Conservation (phyloP, 176 grass and related monocot genomes). For the Puya raimondii region DNA sequence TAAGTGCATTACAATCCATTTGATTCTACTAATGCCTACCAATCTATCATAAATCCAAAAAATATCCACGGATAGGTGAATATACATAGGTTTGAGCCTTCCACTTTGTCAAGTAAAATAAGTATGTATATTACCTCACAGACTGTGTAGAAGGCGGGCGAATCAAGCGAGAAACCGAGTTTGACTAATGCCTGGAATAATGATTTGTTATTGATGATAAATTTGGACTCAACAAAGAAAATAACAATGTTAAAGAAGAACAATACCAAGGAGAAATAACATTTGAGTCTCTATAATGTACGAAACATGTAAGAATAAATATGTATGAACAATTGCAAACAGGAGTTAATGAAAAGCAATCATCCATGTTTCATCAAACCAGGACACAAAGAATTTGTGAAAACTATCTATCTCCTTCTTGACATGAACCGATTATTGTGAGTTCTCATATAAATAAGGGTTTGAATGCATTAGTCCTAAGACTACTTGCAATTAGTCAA, state of each 20-base stretch:
- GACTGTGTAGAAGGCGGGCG: constrained; percentile 44
- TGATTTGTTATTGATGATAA: constrained; percentile 6
- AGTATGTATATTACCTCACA: constrained; percentile 30
- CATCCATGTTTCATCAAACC: too few species aligned
- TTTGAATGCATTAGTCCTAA: too few species aligned
- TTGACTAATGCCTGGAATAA: constrained; percentile 37
- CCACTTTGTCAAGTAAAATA: background rate
- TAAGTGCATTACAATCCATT: background rate
- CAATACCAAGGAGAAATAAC: background rate
- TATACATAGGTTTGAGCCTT: background rate
- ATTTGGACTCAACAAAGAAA: background rate
- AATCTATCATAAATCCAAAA: background rate
- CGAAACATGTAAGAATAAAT: background rate
- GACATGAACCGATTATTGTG: too few species aligned
- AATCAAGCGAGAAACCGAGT: constrained; percentile 42
- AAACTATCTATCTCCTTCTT: too few species aligned
- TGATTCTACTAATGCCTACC: background rate
- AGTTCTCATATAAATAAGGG: too few species aligned
- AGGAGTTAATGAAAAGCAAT: background rate
- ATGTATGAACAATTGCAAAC: constrained; percentile 1
- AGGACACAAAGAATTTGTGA: too few species aligned
- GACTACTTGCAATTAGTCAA: too few species aligned
- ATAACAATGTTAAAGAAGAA: constrained; percentile 8
- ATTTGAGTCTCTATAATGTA: background rate
- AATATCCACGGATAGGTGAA: background rate